Percentiles rank a stretch among this genome's conserved stretches.
phyloP scores from a whole-genome alignment of 208 protist species.

The Trypanosoma congolense region DNA sequence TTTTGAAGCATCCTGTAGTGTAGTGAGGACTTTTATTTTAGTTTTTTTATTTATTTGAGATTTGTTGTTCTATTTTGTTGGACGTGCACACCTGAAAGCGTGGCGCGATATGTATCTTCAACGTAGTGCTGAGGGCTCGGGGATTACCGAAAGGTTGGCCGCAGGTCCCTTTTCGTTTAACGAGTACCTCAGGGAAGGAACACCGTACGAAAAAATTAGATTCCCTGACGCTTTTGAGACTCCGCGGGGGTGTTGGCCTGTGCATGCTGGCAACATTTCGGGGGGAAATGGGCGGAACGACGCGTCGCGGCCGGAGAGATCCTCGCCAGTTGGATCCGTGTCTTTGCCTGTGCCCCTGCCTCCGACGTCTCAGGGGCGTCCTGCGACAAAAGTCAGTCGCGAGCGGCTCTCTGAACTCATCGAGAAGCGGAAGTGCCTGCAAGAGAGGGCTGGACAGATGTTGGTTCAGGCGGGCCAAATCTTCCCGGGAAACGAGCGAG shows the following conservation, averaged over 20 bases:
- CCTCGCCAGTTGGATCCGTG: no score
- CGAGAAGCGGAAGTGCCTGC: conserved; percentile 11
- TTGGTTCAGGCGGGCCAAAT: background rate
- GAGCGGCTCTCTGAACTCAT: conserved; percentile 4
- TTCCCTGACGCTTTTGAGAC: conserved; percentile 28
- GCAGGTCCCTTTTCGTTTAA: conserved; percentile 13
- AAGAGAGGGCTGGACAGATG: conserved; percentile 22
- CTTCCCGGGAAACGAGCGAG: background rate
- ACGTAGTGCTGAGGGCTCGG: background rate
- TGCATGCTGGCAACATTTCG: no score
- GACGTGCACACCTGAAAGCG: no score
- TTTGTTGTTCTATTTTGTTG: no score
- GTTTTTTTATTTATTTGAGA: no score
- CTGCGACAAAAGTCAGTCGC: conserved; percentile 2
- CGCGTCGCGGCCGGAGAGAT: no score
- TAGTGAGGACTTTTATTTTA: no score
- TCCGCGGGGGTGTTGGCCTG: conserved; percentile 6
- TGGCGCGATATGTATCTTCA: background rate
- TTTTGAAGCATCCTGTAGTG: no score
- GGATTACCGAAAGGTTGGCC: background rate
- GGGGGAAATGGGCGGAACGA: no score
- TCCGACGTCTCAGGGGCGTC: no score
- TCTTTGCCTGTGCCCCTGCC: no score
- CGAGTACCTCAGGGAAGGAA: conserved; percentile 16
- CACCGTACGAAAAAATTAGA: conserved; percentile 8